Conservation (phyloP, 306 rosid species). For the Macrotyloma uniflorum region DNA sequence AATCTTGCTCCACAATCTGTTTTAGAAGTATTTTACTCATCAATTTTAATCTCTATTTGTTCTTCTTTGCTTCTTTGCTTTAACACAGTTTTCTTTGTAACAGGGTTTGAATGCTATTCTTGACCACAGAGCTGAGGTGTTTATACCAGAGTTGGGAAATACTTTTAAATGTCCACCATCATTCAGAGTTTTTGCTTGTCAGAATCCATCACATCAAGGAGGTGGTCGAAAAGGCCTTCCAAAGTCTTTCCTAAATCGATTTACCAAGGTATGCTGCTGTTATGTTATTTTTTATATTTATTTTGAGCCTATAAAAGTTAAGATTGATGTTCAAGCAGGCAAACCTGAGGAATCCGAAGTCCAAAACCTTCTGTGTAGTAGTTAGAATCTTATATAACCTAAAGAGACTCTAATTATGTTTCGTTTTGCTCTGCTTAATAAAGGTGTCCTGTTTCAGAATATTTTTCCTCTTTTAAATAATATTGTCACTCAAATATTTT, state of each 20-base stretch:
- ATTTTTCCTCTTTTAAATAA: not conserved
- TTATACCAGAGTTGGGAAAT: slow-evolving; percentile 83
- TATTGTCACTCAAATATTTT: too few relatives aligned
- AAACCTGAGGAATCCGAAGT: not conserved
- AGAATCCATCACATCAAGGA: slow-evolving; percentile 92
- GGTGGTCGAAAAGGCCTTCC: slow-evolving; percentile 98
- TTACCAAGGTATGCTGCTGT: slow-evolving; percentile 72
- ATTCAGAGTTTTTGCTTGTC: slow-evolving; percentile 95
- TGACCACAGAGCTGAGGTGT: slow-evolving; percentile 98
- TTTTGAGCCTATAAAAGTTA: not conserved
- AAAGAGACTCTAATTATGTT: not conserved
- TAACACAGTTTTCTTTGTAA: slow-evolving; percentile 28
- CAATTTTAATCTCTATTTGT: not conserved
- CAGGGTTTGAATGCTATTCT: slow-evolving; percentile 97
- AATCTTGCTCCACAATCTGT: slow-evolving; percentile 99
- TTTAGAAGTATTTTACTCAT: slow-evolving; percentile 64
- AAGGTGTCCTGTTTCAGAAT: not conserved
- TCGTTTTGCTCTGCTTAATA: not conserved
- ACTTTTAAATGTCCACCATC: slow-evolving; percentile 86
- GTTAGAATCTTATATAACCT: not conserved
- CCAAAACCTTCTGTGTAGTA: not conserved
- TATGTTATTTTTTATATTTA: not conserved
- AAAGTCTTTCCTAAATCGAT: slow-evolving; percentile 88
- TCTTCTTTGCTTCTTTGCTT: not conserved
- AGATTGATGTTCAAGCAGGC: not conserved